A percentile compares a stretch with the other conserved stretches of the same genome.
Conservation (phyloP, 2,329 filamentous ascomycete genomes). For the Phyllosticta citrichinensis region DNA sequence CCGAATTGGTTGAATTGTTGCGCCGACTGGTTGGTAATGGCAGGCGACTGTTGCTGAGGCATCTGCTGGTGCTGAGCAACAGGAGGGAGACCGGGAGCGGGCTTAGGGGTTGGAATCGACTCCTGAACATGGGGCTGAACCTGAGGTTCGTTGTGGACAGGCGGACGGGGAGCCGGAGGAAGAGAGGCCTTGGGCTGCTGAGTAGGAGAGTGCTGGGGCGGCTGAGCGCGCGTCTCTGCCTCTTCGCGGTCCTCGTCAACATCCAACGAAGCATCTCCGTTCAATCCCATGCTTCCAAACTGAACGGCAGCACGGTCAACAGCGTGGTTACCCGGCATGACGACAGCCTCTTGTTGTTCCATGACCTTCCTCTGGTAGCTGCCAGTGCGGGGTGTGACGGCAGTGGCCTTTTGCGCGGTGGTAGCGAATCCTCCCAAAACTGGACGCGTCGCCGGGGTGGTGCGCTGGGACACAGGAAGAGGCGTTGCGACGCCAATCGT, state of each 20-base stretch:
- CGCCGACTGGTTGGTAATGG: slow-evolving; percentile 39
- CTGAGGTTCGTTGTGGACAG: slow-evolving; percentile 30
- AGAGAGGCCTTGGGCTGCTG: slow-evolving; percentile 77
- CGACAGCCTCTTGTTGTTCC: slow-evolving; percentile 94
- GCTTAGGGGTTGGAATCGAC: slow-evolving; percentile 43
- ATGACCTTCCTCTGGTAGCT: slow-evolving; percentile 79
- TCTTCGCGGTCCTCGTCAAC: slow-evolving; percentile 93
- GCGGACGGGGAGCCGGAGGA: slow-evolving; percentile 55
- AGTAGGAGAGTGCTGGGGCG: slow-evolving; percentile 84
- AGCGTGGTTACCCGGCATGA: slow-evolving; percentile 95
- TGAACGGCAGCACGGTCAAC: slow-evolving; percentile 89
- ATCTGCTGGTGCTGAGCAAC: slow-evolving; percentile 41
- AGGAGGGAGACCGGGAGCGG: slow-evolving; percentile 53
- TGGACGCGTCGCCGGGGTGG: slow-evolving; percentile 37
- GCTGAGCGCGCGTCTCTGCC: slow-evolving; percentile 85
- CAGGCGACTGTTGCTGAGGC: slow-evolving; percentile 33
- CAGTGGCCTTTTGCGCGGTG: slow-evolving; percentile 71
- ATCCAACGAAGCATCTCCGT: slow-evolving; percentile 55
- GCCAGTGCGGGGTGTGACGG: slow-evolving; percentile 53
- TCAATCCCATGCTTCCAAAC: slow-evolving; percentile 90
- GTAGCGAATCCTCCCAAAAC: slow-evolving; percentile 65
- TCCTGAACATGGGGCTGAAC: slow-evolving; percentile 27
- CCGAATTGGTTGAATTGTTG: slow-evolving; percentile 54
- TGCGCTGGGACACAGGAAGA: slow-evolving; percentile 49
- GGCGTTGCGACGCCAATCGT: slow-evolving; percentile 45